phyloP scores from a whole-genome alignment of 2,329 filamentous ascomycete species.

The Didymella segeticola region DNA sequence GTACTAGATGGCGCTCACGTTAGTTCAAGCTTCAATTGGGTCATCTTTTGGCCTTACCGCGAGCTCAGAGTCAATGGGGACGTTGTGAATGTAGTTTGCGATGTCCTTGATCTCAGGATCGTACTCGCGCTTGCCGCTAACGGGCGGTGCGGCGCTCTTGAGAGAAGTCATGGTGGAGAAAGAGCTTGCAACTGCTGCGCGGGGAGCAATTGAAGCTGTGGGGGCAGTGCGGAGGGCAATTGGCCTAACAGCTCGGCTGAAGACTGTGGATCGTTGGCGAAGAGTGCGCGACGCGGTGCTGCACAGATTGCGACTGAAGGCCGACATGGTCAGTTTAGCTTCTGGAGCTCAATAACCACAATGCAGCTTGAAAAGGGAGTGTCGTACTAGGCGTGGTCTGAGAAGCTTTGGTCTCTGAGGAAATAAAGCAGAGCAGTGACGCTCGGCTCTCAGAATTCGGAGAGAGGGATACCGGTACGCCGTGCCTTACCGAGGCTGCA shows the following conservation, averaged over 20 bases:
- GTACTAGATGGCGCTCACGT: conserved; percentile 62
- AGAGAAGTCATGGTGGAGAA: conserved; percentile 50
- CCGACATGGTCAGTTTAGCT: conserved; percentile 51
- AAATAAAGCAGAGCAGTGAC: conserved; percentile 28
- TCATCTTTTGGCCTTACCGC: conserved; percentile 69
- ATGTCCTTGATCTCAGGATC: conserved; percentile 96
- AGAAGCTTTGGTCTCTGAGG: conserved; percentile 29
- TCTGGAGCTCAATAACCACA: conserved; percentile 41
- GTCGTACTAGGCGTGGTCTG: conserved; percentile 43
- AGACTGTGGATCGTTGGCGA: conserved; percentile 43
- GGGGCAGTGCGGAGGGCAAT: conserved; percentile 41
- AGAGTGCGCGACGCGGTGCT: conserved; percentile 48
- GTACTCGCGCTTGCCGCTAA: conserved; percentile 62
- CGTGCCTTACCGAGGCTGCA: conserved; percentile 42
- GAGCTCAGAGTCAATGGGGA: conserved; percentile 86
- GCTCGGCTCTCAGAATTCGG: conserved; percentile 38
- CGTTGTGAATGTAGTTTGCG: conserved; percentile 92
- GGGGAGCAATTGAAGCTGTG: conserved; percentile 31
- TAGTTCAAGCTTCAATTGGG: conserved; percentile 16
- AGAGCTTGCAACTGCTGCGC: conserved; percentile 32
- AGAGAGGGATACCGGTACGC: conserved; percentile 29
- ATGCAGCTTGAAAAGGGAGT: conserved; percentile 40
- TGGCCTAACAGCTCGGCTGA: conserved; percentile 47
- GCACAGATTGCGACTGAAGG: conserved; percentile 52
- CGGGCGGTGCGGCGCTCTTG: conserved; percentile 43